These are phyloP conservation scores for Podospora conica DNA, from an alignment of 495 filamentous ascomycete species.

Conservation along the genomic window DNA sequence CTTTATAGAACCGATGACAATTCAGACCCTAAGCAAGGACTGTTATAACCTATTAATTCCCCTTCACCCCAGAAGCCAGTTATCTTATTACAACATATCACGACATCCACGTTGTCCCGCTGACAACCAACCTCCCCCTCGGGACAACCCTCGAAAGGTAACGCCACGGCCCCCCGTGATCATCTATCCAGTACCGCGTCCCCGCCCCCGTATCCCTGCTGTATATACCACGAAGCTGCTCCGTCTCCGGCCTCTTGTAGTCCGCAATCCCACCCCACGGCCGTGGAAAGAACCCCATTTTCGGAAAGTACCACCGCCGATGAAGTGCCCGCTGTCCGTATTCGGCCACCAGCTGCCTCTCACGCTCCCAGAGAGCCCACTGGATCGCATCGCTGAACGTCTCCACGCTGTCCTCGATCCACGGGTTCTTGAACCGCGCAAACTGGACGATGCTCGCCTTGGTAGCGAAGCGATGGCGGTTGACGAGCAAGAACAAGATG, in stretches of 20 bases:
- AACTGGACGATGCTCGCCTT: conserved; percentile 21
- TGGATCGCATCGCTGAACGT: conserved; percentile 11
- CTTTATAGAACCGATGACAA: too few species aligned
- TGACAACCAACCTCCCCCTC: neutral
- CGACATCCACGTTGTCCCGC: neutral
- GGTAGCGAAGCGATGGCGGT: conserved; percentile 26
- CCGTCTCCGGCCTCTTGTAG: conserved; percentile 3
- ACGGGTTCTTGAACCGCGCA: conserved; percentile 16
- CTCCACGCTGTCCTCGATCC: conserved; percentile 20
- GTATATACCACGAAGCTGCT: conserved; percentile 10
- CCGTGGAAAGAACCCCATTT: neutral
- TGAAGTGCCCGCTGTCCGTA: conserved; percentile 1
- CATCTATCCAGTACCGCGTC: conserved; percentile 1
- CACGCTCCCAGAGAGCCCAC: conserved; percentile 8
- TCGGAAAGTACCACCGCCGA: conserved; percentile 6
- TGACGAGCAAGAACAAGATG: conserved; percentile 29
- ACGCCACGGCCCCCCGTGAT: neutral
- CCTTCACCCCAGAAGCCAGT: neutral
- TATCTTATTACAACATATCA: neutral
- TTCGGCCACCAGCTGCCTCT: conserved; percentile 7
- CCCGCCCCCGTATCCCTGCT: conserved; percentile 14
- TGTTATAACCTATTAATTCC: neutral
- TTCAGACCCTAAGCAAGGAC: too few species aligned
- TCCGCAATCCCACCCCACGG: conserved; percentile 21
- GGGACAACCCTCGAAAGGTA: neutral